phyloP scores from a whole-genome alignment of 202 grass and related monocot genomes.

The Setaria italica region DNA sequence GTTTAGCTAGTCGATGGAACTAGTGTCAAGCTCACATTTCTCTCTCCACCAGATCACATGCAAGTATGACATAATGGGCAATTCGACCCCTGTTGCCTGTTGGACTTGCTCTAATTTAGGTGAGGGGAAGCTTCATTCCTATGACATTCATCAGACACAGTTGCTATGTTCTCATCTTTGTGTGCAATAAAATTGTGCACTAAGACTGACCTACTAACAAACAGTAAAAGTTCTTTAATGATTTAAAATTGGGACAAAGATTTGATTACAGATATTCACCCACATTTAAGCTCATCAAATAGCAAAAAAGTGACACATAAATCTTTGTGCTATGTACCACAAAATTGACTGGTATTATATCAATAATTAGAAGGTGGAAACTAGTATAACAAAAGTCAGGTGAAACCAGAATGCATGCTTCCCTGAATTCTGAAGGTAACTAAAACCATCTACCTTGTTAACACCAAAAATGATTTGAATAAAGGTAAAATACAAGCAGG shows the following conservation, averaged over 20 bases:
- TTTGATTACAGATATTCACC: constrained; percentile 3
- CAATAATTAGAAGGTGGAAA: constrained; percentile 15
- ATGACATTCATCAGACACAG: no score
- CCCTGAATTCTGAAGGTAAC: constrained; percentile 38
- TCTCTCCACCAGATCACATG: no score
- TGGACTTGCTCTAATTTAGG: no score
- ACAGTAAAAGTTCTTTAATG: no score
- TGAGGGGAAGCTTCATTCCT: no score
- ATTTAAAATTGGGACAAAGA: background rate
- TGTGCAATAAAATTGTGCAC: no score
- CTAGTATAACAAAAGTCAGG: background rate
- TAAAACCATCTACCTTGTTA: constrained; percentile 51
- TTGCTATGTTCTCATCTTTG: no score
- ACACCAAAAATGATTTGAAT: constrained; percentile 73
- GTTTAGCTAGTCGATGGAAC: no score
- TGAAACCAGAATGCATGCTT: background rate
- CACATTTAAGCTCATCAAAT: constrained; percentile 8
- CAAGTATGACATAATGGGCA: no score
- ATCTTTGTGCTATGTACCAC: background rate
- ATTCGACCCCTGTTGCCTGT: no score
- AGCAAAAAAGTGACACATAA: background rate
- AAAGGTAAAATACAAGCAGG: constrained; percentile 95
- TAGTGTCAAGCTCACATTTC: no score
- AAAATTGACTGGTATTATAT: constrained; percentile 24
- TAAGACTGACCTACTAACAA: no score